Evolutionary conservation across 345 rosid genomes (phyloP), one percentile per base, ranked within the genome.

Genomic region (Lepidium africanum): DNA sequence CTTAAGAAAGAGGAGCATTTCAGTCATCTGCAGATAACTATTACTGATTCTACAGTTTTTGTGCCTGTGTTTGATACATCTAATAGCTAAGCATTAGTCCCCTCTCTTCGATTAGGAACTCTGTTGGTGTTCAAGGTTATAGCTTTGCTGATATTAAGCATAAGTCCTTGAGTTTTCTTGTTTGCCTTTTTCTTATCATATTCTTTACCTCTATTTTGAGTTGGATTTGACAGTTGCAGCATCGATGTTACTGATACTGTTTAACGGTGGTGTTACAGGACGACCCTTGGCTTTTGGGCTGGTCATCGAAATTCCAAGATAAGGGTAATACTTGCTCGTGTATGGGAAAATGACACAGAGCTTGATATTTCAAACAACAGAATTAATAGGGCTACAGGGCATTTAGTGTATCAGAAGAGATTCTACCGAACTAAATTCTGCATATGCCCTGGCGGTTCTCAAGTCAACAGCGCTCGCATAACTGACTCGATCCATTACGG

Each of bases 361-460:
- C 91, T 95, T 37, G 86, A 95, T 78, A 83, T 91, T 58, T 86
- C 87, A 6, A 89, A 87, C 80, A 89, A 95, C 81, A 83, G 97
- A 75, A 88, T 89, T 53, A 91, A 71, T 43, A 83, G 99, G 56
- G 99, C 98, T 30, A 83, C 82, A 12, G 97, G 93, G 64, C 86
- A 80, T 80, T 78, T 87, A 5, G 81, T 84, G 33, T 95, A 91
- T 80, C 97, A 95, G 79, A 91, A 86, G 86, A 88, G 89, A 77
- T 91, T 95, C 75, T 87, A 89, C 81, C 56, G 76, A 77, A 87
- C 96, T 43, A 95, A 95, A 73, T 95, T 81, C 69, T 91, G 96
- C 76, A 87, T 95, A 76, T 95, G 97, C 70, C 99, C 99, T 1
- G 97, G 99, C 54, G 97, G 99, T 63, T 89, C 97, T 49, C 99